Conservation (phyloP, 2,329 filamentous ascomycete species). For the Curvularia sp. region DNA sequence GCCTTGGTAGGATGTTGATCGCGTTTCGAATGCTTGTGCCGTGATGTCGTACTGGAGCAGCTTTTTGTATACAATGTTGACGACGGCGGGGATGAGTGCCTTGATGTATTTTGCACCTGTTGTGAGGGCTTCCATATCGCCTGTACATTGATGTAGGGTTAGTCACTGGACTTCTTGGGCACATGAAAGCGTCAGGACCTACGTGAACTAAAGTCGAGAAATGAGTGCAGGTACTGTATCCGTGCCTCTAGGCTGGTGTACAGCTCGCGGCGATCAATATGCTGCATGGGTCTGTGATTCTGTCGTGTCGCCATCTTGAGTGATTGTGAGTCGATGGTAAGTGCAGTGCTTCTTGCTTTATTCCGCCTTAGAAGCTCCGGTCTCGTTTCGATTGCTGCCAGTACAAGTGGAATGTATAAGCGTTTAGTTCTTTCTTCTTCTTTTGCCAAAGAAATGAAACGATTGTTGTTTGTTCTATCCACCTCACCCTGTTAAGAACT, state of each 20-base stretch:
- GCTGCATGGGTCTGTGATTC: slow-evolving; percentile 55
- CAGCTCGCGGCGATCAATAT: slow-evolving; percentile 73
- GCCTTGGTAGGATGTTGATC: slow-evolving; percentile 68
- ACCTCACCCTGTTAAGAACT: not conserved
- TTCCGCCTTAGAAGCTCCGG: not conserved
- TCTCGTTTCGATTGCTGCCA: not conserved
- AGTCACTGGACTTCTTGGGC: not conserved
- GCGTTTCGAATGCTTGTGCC: slow-evolving; percentile 73
- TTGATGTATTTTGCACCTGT: slow-evolving; percentile 78
- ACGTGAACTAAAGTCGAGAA: slow-evolving; percentile 78
- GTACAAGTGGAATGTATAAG: not conserved
- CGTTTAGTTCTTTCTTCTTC: not conserved
- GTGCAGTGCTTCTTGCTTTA: not conserved
- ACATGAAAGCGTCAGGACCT: slow-evolving; percentile 41
- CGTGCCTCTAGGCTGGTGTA: slow-evolving; percentile 74
- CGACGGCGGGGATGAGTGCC: slow-evolving; percentile 80
- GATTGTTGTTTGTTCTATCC: not conserved
- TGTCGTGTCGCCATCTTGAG: slow-evolving; percentile 34
- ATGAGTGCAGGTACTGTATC: slow-evolving; percentile 75
- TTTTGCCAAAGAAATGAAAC: not conserved
- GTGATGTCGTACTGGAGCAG: slow-evolving; percentile 83
- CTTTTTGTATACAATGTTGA: slow-evolving; percentile 86
- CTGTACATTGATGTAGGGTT: slow-evolving; percentile 39
- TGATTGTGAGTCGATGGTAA: not conserved
- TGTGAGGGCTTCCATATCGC: slow-evolving; percentile 74